phyloP scores from a whole-genome alignment of 2,329 filamentous ascomycete genomes.

The Hymenoscyphus repandus region DNA sequence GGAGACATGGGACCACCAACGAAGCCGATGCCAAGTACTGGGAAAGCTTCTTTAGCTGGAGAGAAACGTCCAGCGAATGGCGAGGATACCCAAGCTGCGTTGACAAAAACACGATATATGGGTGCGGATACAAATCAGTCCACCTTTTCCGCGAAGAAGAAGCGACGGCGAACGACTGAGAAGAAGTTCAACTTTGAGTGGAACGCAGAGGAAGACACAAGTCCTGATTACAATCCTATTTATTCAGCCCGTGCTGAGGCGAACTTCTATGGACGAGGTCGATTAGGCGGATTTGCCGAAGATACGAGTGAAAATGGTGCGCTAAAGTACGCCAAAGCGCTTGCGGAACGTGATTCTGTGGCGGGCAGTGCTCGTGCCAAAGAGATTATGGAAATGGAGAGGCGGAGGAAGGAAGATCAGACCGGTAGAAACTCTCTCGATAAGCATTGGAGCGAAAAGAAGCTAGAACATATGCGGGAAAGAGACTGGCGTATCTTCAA shows the following conservation, averaged over 20 bases:
- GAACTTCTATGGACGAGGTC: constrained; percentile 64
- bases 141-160: constrained; percentile 93
- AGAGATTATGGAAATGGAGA: constrained; percentile 80
- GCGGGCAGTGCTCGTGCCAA: constrained; percentile 71
- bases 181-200: constrained; percentile 99
- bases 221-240: constrained; percentile 72
- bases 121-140: constrained; percentile 82
- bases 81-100: constrained; percentile 65
- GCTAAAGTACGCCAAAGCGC: constrained; percentile 57
- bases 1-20: constrained; percentile 28
- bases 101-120: constrained; percentile 81
- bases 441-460: constrained; percentile 95
- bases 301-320: constrained; percentile 50
- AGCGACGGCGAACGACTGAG: constrained; percentile 84
- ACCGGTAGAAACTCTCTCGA: constrained; percentile 69
- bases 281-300: constrained; percentile 61
- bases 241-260: constrained; percentile 65
- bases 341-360: constrained; percentile 71
- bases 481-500: constrained; percentile 99
- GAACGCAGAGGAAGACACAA: constrained; percentile 93
- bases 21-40: constrained; percentile 22
- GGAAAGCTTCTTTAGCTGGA: constrained; percentile 31
- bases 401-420: constrained; percentile 67
- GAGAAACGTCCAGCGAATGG: constrained; percentile 34
- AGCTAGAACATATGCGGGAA: constrained; percentile 87